Evolutionary conservation across 441 rosid species (phyloP), one percentile per base, ranked within the genome.

Genomic region (Gossypium schwendimanii): DNA sequence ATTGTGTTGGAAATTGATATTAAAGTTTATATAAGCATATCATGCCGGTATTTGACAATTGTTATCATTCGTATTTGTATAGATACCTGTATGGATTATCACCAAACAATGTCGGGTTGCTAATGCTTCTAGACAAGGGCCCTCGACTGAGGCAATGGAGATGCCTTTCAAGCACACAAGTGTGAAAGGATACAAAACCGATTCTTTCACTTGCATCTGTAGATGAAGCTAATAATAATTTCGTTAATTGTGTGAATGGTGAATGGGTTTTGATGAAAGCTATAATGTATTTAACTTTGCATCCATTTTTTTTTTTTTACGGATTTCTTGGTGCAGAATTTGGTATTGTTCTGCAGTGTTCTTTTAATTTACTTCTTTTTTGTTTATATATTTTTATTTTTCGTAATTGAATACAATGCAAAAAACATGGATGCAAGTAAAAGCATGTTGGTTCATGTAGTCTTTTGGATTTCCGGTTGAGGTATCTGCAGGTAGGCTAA

Each of bases 91-190:
- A 75, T 68, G 95, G 88, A 50, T 71, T 89, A 64, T 82, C 91
- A 64, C 80, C 91, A 54, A 83, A 75, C 84, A 88, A 84, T 69
- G 80, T 66, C 20, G 99, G 99, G 61, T 83, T 95, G 87, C 84
- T 86, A 65, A 79, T 93, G 87, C 88, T 93, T 57, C 77, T 95
- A 59, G 97, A 95, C 73, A 91, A 84, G 84, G 83, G 85, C 54
- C 89, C 96, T 26, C 83, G 80, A 44, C 76, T 79, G 75, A 85
- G 88, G 84, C 97, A 81, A 65, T 85, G 90, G 96, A 92, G 95
- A 85, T 95, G 95, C 78, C 91, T 95, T 41, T 71, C 89, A 68
- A 95, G 94, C 59, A 84, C 88, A 0, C 94, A 88, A 84, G 81
- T 87, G 76, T 88, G 85, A 87, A 81, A 75, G 64, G 8, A 20